Conservation (phyloP, 495 filamentous ascomycete species). For the Podospora comata region DNA sequence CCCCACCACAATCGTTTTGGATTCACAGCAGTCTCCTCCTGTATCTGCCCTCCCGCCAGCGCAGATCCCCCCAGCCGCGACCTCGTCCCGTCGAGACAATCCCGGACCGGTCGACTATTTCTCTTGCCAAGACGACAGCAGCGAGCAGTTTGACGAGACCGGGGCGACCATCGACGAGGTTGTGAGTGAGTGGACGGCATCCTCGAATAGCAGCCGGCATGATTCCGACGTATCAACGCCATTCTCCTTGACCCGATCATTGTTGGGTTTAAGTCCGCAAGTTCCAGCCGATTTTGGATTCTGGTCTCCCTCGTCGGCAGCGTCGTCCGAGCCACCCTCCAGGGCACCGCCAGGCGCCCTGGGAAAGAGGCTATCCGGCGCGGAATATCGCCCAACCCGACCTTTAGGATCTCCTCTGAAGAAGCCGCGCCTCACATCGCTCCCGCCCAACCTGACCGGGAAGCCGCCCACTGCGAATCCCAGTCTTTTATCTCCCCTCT, state of each 20-base stretch:
- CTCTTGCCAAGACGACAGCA: background rate
- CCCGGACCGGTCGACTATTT: conserved; percentile 15
- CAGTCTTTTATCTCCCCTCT: conserved; percentile 48
- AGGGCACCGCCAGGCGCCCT: conserved; percentile 6
- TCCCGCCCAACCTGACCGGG: conserved; percentile 23
- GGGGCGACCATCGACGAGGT: background rate
- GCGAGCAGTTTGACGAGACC: conserved; percentile 10
- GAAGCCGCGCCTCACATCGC: conserved; percentile 28
- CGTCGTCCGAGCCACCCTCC: conserved; percentile 7
- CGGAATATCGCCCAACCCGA: conserved; percentile 12
- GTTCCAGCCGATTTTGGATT: background rate
- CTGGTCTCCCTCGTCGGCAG: conserved; percentile 6
- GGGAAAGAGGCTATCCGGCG: conserved; percentile 21
- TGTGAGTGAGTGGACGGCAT: conserved; percentile 15
- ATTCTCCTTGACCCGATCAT: conserved; percentile 16
- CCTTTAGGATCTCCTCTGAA: conserved; percentile 26
- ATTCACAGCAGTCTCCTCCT: conserved; percentile 12
- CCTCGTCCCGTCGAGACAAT: conserved; percentile 16
- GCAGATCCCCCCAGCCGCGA: conserved; percentile 5
- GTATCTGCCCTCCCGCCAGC: conserved; percentile 9
- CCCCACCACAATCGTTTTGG: conserved; percentile 10
- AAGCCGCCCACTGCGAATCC: conserved; percentile 28
- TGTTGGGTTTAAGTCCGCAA: conserved; percentile 2
- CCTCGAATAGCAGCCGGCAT: conserved; percentile 25
- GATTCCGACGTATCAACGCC: conserved; percentile 16